Conservation (phyloP, 2,329 filamentous ascomycete species). For the Fusarium aywerte region DNA sequence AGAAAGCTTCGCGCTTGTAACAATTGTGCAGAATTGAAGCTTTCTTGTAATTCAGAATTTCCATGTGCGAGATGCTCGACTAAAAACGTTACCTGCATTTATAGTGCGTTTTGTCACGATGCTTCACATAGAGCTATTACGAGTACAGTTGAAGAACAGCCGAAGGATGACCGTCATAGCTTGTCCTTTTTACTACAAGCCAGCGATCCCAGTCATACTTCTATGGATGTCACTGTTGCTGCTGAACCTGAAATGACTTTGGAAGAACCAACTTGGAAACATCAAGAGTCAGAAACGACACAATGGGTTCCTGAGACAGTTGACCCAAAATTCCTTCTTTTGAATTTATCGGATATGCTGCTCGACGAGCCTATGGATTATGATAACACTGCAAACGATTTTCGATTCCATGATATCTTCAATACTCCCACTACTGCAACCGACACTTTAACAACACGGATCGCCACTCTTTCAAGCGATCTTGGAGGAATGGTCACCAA, state of each 20-base stretch:
- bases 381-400: accelerated
- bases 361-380: not conserved
- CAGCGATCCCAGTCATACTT: conserved; percentile 7
- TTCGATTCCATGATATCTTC: not conserved
- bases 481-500: not conserved
- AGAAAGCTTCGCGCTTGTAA: conserved; percentile 32
- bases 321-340: conserved; percentile 16
- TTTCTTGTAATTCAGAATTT: not conserved
- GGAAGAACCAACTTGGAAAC: conserved; percentile 13
- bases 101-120: conserved; percentile 22
- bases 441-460: not conserved
- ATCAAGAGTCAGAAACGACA: not conserved
- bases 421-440: not conserved
- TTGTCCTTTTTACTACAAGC: conserved; percentile 16
- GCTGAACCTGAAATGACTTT: conserved; percentile 16
- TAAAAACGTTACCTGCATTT: conserved; percentile 3
- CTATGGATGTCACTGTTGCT: conserved; percentile 12
- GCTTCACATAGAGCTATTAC: not conserved
- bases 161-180: not conserved
- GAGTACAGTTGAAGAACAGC: not conserved
- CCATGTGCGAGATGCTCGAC: conserved; percentile 20
- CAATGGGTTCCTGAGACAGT: not conserved
- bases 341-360: conserved; percentile 19
- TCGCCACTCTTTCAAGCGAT: not conserved
- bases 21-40: conserved; percentile 1